Evolutionary conservation across 805 yeast genomes (phyloP), one percentile per base, ranked within the genome.

Genomic region (Citeromyces nyonsensis): DNA sequence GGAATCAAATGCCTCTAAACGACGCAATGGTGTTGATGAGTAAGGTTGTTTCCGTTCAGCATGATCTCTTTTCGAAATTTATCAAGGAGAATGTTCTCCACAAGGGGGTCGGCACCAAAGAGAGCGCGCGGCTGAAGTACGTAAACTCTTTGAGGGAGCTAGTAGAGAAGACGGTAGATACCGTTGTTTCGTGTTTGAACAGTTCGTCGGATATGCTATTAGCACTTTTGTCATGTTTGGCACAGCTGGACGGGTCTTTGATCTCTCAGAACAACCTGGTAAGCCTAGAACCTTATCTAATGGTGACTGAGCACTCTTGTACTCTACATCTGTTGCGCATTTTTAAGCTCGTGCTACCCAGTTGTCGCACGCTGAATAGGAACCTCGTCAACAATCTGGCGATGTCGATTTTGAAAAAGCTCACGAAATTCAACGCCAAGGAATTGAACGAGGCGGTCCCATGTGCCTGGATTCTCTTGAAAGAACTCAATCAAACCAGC

Each of bases 371-470:
- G 7, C 5, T 18, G 22, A 18, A 18, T 18, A 18, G 22, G 22
- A 18, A 18, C 22, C 53, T 55, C 10, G 45, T 60, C 6, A 42
- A 46, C 0, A 51, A 66, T 4, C 52, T 79, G 30, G 63, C 74
- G 31, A 62, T 67, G 0, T 61, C 56, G 3, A 42, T 82, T n/a
- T 45, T 80, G 38, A 56, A 57, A 24, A 54, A 68, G 24, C 48
- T 82, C 24, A 74, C 86, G 2, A 75, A 68, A 38, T 66, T 76
- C 51, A 66, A 62, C 33, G 60, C 63, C 0, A 58, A 48, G 36
- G 91, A 81, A 40, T 49, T 82, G 6, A 69, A 69, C n/a, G 75
- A 74, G 44, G 94, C 88, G 0, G 65, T 82, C 48, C 84, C 85
- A 1, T 62, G 82, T 35, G 51, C 71, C 4, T 73, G 84, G 78